phyloP scores from a whole-genome alignment of 768 basidiomycete genomes.

The Mycena galericulata region DNA sequence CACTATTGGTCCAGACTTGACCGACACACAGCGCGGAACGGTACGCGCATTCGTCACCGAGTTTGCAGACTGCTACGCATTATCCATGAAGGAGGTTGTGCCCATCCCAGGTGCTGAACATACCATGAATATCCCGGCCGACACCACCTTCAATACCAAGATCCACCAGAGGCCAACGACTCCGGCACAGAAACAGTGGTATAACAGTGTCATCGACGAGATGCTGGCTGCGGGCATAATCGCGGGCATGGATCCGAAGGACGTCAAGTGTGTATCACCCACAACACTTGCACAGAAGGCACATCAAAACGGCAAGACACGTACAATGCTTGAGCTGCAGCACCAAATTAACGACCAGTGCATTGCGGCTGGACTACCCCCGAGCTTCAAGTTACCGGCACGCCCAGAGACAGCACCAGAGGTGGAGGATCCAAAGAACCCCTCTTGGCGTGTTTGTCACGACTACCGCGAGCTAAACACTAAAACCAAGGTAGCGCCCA shows the following conservation, averaged over 20 bases:
- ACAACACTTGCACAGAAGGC: conserved; percentile 52
- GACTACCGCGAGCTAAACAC: conserved; percentile 50
- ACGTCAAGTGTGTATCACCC: conserved; percentile 48
- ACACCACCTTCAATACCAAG: conserved; percentile 43
- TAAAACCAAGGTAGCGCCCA: conserved; percentile 41
- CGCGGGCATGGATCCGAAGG: conserved; percentile 36
- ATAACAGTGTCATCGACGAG: conserved; percentile 47
- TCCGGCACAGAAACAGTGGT: conserved; percentile 44
- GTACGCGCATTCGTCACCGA: conserved; percentile 41
- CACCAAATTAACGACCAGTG: conserved; percentile 50
- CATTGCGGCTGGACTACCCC: conserved; percentile 38
- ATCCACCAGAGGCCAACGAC: conserved; percentile 46
- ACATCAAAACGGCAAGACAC: conserved; percentile 41
- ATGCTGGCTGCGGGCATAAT: conserved; percentile 51
- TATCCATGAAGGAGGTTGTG: conserved; percentile 51
- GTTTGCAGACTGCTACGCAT: conserved; percentile 53
- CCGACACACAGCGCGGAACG: neutral
- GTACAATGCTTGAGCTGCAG: conserved; percentile 47
- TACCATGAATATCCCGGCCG: conserved; percentile 45
- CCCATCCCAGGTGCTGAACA: conserved; percentile 47
- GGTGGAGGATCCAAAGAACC: neutral
- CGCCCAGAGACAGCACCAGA: neutral
- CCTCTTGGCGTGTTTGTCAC: conserved; percentile 54
- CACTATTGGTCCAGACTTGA: neutral
- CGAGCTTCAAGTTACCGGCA: conserved; percentile 36